phyloP scores from a whole-genome alignment of 352 stramenopile genomes.

The Pilasporangium apinafurcum region DNA sequence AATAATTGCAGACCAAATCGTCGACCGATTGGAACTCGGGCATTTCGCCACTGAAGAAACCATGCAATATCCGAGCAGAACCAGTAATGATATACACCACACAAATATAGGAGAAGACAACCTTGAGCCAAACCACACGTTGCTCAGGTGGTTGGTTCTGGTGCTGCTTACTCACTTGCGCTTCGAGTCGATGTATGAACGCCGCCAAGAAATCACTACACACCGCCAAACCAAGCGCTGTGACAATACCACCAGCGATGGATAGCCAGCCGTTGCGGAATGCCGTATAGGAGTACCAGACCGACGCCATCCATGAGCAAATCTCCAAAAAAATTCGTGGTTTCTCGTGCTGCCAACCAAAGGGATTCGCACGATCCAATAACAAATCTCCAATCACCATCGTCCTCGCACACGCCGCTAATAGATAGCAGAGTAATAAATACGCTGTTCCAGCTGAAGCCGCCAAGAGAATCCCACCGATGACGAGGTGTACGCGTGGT shows the following conservation, averaged over 20 bases:
- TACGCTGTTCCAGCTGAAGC: constrained; percentile 43
- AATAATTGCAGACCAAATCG: constrained; percentile 59
- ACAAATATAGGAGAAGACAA: constrained; percentile 51
- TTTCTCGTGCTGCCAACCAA: constrained; percentile 42
- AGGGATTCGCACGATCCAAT: constrained; percentile 40
- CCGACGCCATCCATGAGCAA: constrained; percentile 64
- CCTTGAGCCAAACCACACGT: constrained; percentile 65
- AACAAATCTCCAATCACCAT: constrained; percentile 33
- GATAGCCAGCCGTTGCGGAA: constrained; percentile 42
- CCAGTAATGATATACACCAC: constrained; percentile 63
- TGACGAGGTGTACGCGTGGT: constrained; percentile 31
- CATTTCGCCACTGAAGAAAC: constrained; percentile 32
- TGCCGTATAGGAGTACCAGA: constrained; percentile 62
- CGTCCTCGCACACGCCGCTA: constrained; percentile 14
- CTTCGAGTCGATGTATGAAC: constrained; percentile 49
- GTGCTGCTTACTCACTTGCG: constrained; percentile 24
- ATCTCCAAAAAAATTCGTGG: constrained; percentile 60
- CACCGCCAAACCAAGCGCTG: constrained; percentile 32
- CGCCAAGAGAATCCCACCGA: constrained; percentile 47
- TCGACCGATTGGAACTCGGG: constrained; percentile 32
- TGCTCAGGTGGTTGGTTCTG: constrained; percentile 13
- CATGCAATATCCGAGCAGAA: constrained; percentile 31
- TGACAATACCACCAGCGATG: constrained; percentile 29
- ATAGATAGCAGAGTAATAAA: constrained; percentile 33
- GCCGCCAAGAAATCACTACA: constrained; percentile 51